These are phyloP conservation scores for Knufia fluminis DNA, from an alignment of 2,329 filamentous ascomycete species.

Conservation along the genomic window DNA sequence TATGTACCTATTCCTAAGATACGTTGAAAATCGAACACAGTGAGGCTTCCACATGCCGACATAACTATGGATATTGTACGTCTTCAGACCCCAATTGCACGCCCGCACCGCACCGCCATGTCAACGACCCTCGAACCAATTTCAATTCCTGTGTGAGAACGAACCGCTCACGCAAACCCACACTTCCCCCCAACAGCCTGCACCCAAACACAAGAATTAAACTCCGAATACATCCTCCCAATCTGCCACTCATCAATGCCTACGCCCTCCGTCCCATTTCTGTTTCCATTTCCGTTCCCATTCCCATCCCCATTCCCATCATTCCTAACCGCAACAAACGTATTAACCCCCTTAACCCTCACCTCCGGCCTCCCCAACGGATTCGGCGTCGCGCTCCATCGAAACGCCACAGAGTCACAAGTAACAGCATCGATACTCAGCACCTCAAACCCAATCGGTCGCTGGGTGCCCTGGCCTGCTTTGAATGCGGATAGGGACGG, in stretches of 20 bases:
- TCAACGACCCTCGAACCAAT: too few species aligned
- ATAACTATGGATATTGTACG: too few species aligned
- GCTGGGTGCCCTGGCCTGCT: slow-evolving; percentile 23
- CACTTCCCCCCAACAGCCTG: slow-evolving; percentile 11
- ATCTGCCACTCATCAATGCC: slow-evolving; percentile 27
- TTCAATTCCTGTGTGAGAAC: too few species aligned
- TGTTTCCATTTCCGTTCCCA: too few species aligned
- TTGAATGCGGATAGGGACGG: slow-evolving; percentile 26
- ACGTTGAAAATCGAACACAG: too few species aligned
- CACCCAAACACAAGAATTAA: slow-evolving; percentile 23
- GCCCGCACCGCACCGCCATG: too few species aligned
- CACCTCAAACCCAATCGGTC: slow-evolving; percentile 25
- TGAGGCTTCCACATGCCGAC: too few species aligned
- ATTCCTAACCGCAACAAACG: slow-evolving; percentile 19
- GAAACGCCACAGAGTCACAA: slow-evolving; percentile 25
- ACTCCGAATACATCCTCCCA: slow-evolving; percentile 27
- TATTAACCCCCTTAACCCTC: slow-evolving; percentile 24
- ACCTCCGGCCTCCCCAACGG: slow-evolving; percentile 7
- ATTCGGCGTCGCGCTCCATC: slow-evolving; percentile 24
- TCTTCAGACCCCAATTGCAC: too few species aligned
- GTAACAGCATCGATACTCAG: slow-evolving; percentile 22
- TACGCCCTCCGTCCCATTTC: too few species aligned
- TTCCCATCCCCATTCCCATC: slow-evolving; percentile 8
- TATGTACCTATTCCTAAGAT: too few species aligned
- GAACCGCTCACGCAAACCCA: background rate